These are phyloP conservation scores for Trypanosoma lewisi DNA, from an alignment of 208 protist species.

Conservation along the genomic window DNA sequence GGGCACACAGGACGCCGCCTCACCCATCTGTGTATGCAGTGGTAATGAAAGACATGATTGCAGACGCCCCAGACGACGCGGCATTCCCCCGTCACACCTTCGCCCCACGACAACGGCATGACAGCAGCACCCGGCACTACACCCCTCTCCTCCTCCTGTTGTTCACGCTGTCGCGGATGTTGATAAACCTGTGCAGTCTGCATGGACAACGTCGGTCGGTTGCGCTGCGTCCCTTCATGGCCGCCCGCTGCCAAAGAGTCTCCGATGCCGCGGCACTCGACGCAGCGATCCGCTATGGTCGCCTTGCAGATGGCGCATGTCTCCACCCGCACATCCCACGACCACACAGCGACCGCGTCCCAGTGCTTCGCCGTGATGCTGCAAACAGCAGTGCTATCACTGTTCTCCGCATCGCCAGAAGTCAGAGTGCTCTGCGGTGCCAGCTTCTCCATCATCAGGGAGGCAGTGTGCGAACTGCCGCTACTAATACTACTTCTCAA, in stretches of 20 bases:
- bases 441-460: not conserved
- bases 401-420: not conserved
- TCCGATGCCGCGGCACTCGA: slow-evolving; percentile 86
- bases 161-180: not conserved
- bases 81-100: slow-evolving; percentile 58
- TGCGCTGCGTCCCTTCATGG: not conserved
- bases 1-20: slow-evolving; percentile 97
- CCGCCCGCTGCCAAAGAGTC: not conserved
- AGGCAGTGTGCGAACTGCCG: too few species aligned
- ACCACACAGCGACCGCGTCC: slow-evolving; percentile 96
- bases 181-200: not conserved
- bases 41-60: slow-evolving; percentile 98
- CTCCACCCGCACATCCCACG: slow-evolving; percentile 94
- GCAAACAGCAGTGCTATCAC: not conserved
- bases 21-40: slow-evolving; percentile 99
- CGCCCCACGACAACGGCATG: not conserved
- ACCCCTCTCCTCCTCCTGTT: too few species aligned
- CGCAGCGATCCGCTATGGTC: slow-evolving; percentile 95
- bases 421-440: not conserved
- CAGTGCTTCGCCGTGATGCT: slow-evolving; percentile 90
- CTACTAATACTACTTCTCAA: too few species aligned
- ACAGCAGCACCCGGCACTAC: not conserved
- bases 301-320: slow-evolving; percentile 98
- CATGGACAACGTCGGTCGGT: not conserved
- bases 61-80: slow-evolving; percentile 97